These are phyloP conservation scores for Favolaschia claudopus DNA, from an alignment of 768 basidiomycete genomes.

Conservation along the genomic window DNA sequence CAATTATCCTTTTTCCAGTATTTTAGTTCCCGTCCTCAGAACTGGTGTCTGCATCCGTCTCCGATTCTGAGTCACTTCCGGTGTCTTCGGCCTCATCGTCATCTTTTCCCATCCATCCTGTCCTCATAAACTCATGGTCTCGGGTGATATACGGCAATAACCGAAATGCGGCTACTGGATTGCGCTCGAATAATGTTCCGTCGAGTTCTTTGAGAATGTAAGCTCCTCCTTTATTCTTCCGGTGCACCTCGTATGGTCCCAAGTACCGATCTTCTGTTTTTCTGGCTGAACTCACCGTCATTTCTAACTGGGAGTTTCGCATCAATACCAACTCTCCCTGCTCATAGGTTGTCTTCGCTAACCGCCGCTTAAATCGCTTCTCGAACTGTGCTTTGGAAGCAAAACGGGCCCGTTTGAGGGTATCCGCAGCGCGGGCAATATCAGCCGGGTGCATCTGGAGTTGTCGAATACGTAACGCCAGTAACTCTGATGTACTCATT, in stretches of 20 bases:
- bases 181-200: neutral
- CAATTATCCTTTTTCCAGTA: no score
- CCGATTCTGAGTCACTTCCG: neutral
- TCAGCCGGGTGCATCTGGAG: neutral
- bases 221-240: constrained; percentile 19
- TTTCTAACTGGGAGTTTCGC: constrained; percentile 29
- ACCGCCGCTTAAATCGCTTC: constrained; percentile 14
- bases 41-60: neutral
- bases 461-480: neutral
- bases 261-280: constrained; percentile 30
- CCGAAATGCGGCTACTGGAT: constrained; percentile 11
- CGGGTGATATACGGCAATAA: constrained; percentile 18
- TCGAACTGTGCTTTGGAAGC: constrained; percentile 34
- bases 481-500: neutral
- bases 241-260: constrained; percentile 32
- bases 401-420: constrained; percentile 23
- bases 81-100: neutral
- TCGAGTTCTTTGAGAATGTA: constrained; percentile 21
- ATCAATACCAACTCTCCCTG: constrained; percentile 32
- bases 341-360: constrained; percentile 21
- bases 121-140: constrained; percentile 1
- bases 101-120: neutral
- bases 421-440: neutral
- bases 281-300: constrained; percentile 17
- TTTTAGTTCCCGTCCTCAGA: no score